A percentile compares a stretch with the other conserved stretches of the same genome.
phyloP scores from a whole-genome alignment of 1,284 basidiomycete species.

The Apiotrichum gamsii region DNA sequence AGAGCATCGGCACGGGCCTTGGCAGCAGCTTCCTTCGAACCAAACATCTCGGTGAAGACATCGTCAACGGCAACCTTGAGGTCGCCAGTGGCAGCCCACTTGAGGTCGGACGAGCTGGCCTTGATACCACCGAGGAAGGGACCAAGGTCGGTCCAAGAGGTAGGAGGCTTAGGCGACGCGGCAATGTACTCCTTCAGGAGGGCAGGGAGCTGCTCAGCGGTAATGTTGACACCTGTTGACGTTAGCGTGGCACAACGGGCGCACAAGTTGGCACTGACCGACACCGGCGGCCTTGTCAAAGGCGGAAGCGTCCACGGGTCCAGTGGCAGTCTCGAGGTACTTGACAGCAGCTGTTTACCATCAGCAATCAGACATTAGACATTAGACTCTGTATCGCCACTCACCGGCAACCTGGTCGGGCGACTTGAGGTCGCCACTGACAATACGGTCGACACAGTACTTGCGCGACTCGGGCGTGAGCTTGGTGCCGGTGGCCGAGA shows the following conservation, averaged over 20 bases:
- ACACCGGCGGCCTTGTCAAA: slow-evolving; percentile 83
- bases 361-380: background rate
- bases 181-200: slow-evolving; percentile 61
- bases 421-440: slow-evolving; percentile 66
- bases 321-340: slow-evolving; percentile 60
- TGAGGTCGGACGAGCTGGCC: slow-evolving; percentile 56
- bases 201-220: slow-evolving; percentile 60
- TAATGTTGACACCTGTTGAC: slow-evolving; percentile 67
- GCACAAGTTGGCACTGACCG: slow-evolving; percentile 55
- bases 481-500: slow-evolving; percentile 63
- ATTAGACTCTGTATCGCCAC: slow-evolving; percentile 27
- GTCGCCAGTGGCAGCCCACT: slow-evolving; percentile 83
- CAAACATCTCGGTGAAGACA: slow-evolving; percentile 68
- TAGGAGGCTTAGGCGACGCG: slow-evolving; percentile 50
- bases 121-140: slow-evolving; percentile 66
- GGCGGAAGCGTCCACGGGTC: slow-evolving; percentile 61
- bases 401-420: slow-evolving; percentile 81
- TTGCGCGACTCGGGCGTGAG: slow-evolving; percentile 56
- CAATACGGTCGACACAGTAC: slow-evolving; percentile 64
- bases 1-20: slow-evolving; percentile 61
- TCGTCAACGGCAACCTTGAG: slow-evolving; percentile 81
- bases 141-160: slow-evolving; percentile 71
- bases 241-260: background rate
- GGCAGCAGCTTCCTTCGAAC: slow-evolving; percentile 61
- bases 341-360: slow-evolving; percentile 63